Evolutionary conservation across 2,329 filamentous ascomycete genomes (phyloP), one percentile per base, ranked within the genome.

Genomic region (Ophiostoma piceae): DNA sequence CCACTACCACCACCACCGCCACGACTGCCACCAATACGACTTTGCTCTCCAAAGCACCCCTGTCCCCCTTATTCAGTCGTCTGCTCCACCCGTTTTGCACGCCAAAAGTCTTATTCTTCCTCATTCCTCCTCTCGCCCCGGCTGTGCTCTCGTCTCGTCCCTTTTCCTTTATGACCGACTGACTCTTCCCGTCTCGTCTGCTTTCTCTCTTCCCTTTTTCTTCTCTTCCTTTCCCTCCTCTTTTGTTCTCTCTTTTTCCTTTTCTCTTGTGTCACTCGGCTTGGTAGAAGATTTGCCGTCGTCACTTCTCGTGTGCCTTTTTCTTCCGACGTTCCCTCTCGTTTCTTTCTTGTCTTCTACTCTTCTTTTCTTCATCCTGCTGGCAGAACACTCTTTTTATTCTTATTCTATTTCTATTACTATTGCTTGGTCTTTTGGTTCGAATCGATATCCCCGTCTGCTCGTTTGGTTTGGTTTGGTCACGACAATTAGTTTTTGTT

Each of bases 351-450:
- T 77, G 16, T 26, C 76, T 75, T 77, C 41, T 66, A 69, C n/a
- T 11, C 81, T 82, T 77, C 76, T 76, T 60, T 60, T 62, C 26
- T 29, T 29, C 39, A 65, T 74, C 79, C 85, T 87, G 85, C 86
- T 88, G 85, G 85, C 80, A 87, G 85, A 85, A 81, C 80, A 80
- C 81, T 72, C 54, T 57, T 66, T 69, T 35, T 35, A 35, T 35
- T 35, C 35, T 2, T 67, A 67, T 51, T 37, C n/a, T 9, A 41
- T 41, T 29, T 68, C 65, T 62, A 62, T 65, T 35, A 26, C 26
- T 35, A 6, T 62, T 62, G 22, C 79, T 81, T 9, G 67, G 39
- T 69, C 35, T 60, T 83, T 80, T 79, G 57, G 57, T 32, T 62
- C 57, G 57, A 62, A 32, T 62, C 26, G 57, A 62, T 62, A 32